Evolutionary conservation across 2,329 filamentous ascomycete genomes (phyloP).

Genomic region (Dactylellina leptospora): DNA sequence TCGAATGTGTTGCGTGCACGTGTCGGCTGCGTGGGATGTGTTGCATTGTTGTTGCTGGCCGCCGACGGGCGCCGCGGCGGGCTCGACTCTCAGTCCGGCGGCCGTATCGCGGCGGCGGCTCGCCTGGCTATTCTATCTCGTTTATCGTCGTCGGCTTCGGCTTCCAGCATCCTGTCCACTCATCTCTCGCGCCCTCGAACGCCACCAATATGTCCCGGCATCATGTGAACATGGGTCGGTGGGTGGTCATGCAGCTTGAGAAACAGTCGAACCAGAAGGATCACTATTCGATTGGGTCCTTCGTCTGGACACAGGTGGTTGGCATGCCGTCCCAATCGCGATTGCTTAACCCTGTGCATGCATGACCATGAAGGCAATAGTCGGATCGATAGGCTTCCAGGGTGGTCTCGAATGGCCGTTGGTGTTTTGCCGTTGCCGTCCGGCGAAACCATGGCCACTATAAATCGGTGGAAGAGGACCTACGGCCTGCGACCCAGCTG

Average conservation of each 20-base stretch:
- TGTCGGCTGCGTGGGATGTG: constrained; percentile 38
- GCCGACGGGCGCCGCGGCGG: constrained; percentile 51
- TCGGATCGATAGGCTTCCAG: not conserved
- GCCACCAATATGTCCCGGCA: constrained; percentile 8
- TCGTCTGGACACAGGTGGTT: not conserved
- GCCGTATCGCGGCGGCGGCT: not conserved
- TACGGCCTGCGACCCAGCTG: constrained; percentile 4
- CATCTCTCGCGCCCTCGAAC: not conserved
- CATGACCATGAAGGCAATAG: not conserved
- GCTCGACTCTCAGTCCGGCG: constrained; percentile 5
- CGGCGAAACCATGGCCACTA: no score
- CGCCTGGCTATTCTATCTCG: not conserved
- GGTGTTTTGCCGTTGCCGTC: constrained; percentile 11
- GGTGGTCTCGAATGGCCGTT: not conserved
- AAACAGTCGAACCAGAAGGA: not conserved
- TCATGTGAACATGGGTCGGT: constrained; percentile 22
- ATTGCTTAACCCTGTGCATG: not conserved
- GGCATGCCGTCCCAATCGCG: not conserved
- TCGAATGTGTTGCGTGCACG: constrained; percentile 22
- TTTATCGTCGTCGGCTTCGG: constrained; percentile 8
- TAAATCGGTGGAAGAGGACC: not conserved
- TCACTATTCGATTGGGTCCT: no score
- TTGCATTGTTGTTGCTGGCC: constrained; percentile 28
- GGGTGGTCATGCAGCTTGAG: constrained; percentile 5
- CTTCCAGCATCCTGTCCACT: not conserved